A percentile compares a stretch with the other conserved stretches of the same genome.
Evolutionary conservation across 805 yeast genomes (phyloP).

Genomic region (Saturnispora sanitii): DNA sequence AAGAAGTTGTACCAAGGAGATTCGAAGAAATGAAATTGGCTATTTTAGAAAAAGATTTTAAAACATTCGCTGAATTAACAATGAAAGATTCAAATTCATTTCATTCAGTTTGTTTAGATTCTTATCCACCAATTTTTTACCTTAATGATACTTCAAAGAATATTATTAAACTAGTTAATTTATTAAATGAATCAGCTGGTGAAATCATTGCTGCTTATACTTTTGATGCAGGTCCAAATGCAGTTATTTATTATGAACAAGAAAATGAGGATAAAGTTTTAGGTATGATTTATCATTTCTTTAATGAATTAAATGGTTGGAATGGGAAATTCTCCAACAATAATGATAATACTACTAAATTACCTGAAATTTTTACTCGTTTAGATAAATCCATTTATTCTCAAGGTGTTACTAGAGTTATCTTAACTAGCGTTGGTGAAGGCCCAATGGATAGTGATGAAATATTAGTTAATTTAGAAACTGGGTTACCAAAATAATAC

Average conservation of each 20-base stretch:
- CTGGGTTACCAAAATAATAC: slow-evolving; percentile 50
- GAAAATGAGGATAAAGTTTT: slow-evolving; percentile 66
- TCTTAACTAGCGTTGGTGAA: slow-evolving; percentile 75
- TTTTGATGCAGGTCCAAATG: slow-evolving; percentile 98
- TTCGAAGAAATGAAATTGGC: slow-evolving; percentile 74
- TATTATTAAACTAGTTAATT: slow-evolving; percentile 68
- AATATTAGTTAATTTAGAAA: slow-evolving; percentile 42
- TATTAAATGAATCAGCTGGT: slow-evolving; percentile 59
- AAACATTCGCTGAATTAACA: slow-evolving; percentile 76
- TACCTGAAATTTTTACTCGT: slow-evolving; percentile 15
- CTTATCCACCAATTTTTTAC: slow-evolving; percentile 92
- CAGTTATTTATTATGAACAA: slow-evolving; percentile 82
- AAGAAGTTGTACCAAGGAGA: slow-evolving; percentile 77
- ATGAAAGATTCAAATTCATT: slow-evolving; percentile 92
- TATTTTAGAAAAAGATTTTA: slow-evolving; percentile 66
- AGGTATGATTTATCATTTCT: slow-evolving; percentile 54
- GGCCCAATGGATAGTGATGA: slow-evolving; percentile 66
- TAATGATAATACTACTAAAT: slow-evolving; percentile 16
- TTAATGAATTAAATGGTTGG: slow-evolving; percentile 65
- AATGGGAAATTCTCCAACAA: slow-evolving; percentile 16
- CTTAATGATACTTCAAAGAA: slow-evolving; percentile 84
- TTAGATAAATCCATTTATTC: slow-evolving; percentile 27
- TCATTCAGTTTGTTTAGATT: slow-evolving; percentile 96
- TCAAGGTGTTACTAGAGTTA: slow-evolving; percentile 69
- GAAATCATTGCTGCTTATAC: slow-evolving; percentile 87